Conservation (phyloP, 2,329 filamentous ascomycete species). For the Fusarium drepaniforme region DNA sequence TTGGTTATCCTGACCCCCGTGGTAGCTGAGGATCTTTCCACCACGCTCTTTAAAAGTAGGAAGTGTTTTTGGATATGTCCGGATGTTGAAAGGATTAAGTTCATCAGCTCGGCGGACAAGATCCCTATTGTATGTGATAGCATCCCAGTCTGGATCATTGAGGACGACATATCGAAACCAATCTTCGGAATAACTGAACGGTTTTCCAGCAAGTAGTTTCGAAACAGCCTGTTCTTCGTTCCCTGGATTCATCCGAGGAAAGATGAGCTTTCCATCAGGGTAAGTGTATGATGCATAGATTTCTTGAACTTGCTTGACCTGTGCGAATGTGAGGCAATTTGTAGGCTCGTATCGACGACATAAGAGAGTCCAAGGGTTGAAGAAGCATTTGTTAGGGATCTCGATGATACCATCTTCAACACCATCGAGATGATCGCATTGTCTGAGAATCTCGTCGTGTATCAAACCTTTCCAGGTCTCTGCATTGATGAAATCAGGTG, state of each 20-base stretch:
- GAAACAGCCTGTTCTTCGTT: conserved; percentile 15
- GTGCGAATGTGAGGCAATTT: neutral
- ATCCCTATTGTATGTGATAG: conserved; percentile 9
- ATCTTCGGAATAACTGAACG: conserved; percentile 23
- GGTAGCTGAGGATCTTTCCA: conserved; percentile 24
- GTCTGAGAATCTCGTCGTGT: conserved; percentile 56
- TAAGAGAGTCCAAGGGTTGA: neutral
- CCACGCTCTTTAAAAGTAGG: conserved; percentile 25
- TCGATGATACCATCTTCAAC: conserved; percentile 61
- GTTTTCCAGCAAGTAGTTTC: conserved; percentile 18
- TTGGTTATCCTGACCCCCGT: conserved; percentile 29
- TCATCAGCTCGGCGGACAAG: conserved; percentile 7
- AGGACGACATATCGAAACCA: conserved; percentile 29
- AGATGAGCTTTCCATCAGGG: conserved; percentile 16
- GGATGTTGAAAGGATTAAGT: conserved; percentile 21
- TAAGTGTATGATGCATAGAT: conserved; percentile 27
- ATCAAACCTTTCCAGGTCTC: conserved; percentile 47
- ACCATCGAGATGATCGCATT: conserved; percentile 65
- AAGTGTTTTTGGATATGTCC: conserved; percentile 4
- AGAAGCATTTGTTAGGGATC: neutral
- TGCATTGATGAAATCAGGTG: conserved; percentile 1
- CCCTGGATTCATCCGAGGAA: conserved; percentile 29
- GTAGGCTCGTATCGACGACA: neutral
- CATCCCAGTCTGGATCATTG: conserved; percentile 13
- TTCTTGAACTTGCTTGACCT: neutral